Evolutionary conservation across 257 asterid species (phyloP), one percentile per base, ranked within the genome.

Genomic region (Gynochthodes officinalis): DNA sequence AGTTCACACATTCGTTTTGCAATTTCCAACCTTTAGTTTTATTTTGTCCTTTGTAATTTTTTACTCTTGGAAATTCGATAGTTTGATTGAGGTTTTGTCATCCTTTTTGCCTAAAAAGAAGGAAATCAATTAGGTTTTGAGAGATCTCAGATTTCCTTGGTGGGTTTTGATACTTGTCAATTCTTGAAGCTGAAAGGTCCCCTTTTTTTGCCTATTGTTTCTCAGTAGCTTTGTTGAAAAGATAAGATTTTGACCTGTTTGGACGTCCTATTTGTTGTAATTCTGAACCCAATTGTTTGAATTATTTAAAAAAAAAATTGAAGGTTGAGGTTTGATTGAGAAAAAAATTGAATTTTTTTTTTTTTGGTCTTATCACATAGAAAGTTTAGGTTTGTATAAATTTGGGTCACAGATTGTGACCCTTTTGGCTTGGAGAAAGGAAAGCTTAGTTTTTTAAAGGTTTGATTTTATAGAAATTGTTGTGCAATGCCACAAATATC

Each of bases 381-480:
- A 48, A 73, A 71, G 68, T 5, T 78, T 33, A 43, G 21, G 35
- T 67, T 49, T 25, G 19, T 42, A 28, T 6, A 5, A 57, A 14
- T 70, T 67, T 69, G 53, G 75, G 75, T 64, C 70, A 50, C 66
- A 32, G 58, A 64, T 67, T 40, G 69, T 58, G 59, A 61, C 69
- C 73, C 57, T 30, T 62, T n/a, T 49, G 18, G 9, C 16, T 71
- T 52, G 14, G 40, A 74, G 42, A 37, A 72, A 37, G 18, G 21
- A 60, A 67, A 59, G 32, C 73, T 60, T 44, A 69, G 19, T 59
- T 59, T 64, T 57, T 74, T 58, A 4, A 70, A 58, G 73, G 70
- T 69, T n/a, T n/a, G n/a, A n/a, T 16, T 5, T 55, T 14, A 74
- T 80, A 81, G 85, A 9, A 80, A 81, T 78, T 83, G 87, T 77